Conservation (phyloP, 139 green algal genomes). For the Chlorella sp. region DNA sequence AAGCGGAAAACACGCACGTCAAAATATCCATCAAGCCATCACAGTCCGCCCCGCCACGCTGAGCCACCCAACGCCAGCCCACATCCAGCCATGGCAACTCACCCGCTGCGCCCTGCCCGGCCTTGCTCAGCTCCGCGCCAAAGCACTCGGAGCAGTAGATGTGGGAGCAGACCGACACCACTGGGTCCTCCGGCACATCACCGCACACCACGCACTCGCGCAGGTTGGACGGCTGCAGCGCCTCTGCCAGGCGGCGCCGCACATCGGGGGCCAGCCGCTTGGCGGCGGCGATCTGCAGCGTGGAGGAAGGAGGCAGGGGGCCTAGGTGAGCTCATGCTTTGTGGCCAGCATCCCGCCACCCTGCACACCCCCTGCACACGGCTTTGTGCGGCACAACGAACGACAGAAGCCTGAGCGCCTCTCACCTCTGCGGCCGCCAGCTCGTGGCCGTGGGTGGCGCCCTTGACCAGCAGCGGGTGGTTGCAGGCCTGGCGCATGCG, state of each 20-base stretch:
- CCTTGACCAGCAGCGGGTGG: constrained; percentile 82
- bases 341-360: too few relatives aligned
- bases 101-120: constrained; percentile 37
- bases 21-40: too few relatives aligned
- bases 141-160: constrained; percentile 85
- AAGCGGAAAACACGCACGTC: too few relatives aligned
- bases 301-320: not conserved
- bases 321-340: too few relatives aligned
- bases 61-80: too few relatives aligned
- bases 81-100: not conserved
- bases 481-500: constrained; percentile 93
- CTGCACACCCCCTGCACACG: too few relatives aligned
- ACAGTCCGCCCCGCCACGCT: too few relatives aligned
- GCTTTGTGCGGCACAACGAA: too few relatives aligned
- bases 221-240: constrained; percentile 23
- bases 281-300: constrained; percentile 61
- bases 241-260: constrained; percentile 50
- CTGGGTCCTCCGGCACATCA: constrained; percentile 82
- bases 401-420: too few relatives aligned
- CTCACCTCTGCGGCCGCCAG: constrained; percentile 13
- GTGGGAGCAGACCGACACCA: constrained; percentile 76
- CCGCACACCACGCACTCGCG: constrained; percentile 69
- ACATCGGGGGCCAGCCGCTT: constrained; percentile 52
- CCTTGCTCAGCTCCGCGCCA: constrained; percentile 41
- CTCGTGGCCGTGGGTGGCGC: not conserved